A percentile compares a stretch with the other conserved stretches of the same genome.
Evolutionary conservation across 192 early-diverging fungal genomes (phyloP).

Genomic region (Umbelopsis isabellina): DNA sequence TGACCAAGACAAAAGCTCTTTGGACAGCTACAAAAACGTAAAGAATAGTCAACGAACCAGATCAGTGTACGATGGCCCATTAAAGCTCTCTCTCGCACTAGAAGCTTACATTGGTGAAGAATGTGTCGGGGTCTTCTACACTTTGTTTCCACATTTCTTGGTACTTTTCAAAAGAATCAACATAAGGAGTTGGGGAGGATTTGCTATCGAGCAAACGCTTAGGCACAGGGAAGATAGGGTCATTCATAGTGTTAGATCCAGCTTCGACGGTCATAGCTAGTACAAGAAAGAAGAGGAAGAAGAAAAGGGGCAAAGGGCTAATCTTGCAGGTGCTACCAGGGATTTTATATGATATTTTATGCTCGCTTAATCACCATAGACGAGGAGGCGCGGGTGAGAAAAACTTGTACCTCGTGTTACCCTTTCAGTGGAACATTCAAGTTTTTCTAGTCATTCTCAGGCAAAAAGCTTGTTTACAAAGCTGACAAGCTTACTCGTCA

Average conservation of each 20-base stretch:
- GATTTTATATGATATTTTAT: background rate
- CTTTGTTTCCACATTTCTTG: constrained; percentile 77
- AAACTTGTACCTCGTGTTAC: constrained; percentile 15
- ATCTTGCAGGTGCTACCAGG: background rate
- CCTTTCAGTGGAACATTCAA: background rate
- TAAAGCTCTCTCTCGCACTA: background rate
- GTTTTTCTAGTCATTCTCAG: background rate
- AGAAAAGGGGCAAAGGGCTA: constrained; percentile 4
- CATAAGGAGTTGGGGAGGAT: constrained; percentile 63
- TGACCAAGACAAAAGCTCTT: constrained; percentile 80
- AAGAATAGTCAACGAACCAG: background rate
- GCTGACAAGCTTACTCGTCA: too few species aligned
- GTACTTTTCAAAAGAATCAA: constrained; percentile 79
- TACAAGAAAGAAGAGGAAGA: background rate
- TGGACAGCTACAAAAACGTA: constrained; percentile 58
- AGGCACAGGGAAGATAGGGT: constrained; percentile 52
- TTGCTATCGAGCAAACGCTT: constrained; percentile 58
- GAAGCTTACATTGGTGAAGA: constrained; percentile 38
- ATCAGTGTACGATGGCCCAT: background rate
- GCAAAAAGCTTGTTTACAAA: too few species aligned
- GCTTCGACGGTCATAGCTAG: background rate
- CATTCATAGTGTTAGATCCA: background rate
- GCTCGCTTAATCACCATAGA: background rate
- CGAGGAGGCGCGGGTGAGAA: constrained; percentile 17
- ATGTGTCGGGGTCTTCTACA: constrained; percentile 74